A percentile compares a stretch with the other conserved stretches of the same genome.
phyloP scores from a whole-genome alignment of 2,329 filamentous ascomycete species.

The Ophiostoma montium region DNA sequence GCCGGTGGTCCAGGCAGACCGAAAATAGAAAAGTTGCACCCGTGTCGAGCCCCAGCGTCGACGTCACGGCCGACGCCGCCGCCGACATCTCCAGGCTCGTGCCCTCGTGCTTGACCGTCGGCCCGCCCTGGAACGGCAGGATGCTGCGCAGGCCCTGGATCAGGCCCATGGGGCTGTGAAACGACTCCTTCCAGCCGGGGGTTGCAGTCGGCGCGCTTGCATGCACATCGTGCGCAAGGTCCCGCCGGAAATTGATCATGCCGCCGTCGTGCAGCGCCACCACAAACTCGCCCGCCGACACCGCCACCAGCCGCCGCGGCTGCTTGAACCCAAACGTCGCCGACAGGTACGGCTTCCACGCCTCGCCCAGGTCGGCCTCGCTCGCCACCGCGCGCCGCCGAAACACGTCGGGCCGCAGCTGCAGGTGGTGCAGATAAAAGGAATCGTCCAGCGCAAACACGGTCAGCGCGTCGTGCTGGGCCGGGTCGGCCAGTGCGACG shows the following conservation, averaged over 20 bases:
- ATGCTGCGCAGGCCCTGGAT: constrained; percentile 50
- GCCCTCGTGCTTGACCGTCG: constrained; percentile 49
- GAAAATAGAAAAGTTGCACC: constrained; percentile 51
- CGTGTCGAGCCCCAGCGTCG: constrained; percentile 35
- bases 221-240: constrained; percentile 27
- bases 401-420: constrained; percentile 72
- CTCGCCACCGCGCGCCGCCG: constrained; percentile 46
- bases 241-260: constrained; percentile 56
- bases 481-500: constrained; percentile 67
- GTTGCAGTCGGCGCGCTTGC: too few species aligned
- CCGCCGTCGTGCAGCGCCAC: constrained; percentile 70
- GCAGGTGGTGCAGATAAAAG: constrained; percentile 73
- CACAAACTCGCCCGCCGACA: constrained; percentile 59
- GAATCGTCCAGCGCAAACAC: constrained; percentile 66
- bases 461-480: constrained; percentile 62
- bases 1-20: constrained; percentile 73
- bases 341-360: constrained; percentile 61
- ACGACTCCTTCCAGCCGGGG: constrained; percentile 55
- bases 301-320: constrained; percentile 67
- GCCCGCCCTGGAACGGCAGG: constrained; percentile 50
- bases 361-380: constrained; percentile 60
- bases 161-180: constrained; percentile 63
- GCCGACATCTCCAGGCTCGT: constrained; percentile 52
- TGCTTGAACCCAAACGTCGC: constrained; percentile 63
- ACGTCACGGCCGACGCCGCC: constrained; percentile 47